Percentiles rank a stretch among this genome's conserved stretches.
phyloP scores from a whole-genome alignment of 1,284 basidiomycete genomes.

The Fomitopsis schrenkii region DNA sequence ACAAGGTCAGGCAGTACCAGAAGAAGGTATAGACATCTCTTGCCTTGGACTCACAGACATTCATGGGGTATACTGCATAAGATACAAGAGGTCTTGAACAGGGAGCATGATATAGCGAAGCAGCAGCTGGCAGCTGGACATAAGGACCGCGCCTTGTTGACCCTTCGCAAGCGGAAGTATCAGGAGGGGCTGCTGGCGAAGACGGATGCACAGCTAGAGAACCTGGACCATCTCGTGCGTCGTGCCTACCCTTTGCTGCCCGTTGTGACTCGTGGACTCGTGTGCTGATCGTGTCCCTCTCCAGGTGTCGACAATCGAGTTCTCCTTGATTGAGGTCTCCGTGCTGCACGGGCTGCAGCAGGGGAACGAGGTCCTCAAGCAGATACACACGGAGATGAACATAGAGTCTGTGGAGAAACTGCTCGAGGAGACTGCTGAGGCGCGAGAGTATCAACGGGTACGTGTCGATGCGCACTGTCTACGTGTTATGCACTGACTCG shows the following conservation, averaged over 20 bases:
- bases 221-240: constrained; percentile 85
- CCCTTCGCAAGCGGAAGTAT: constrained; percentile 88
- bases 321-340: constrained; percentile 90
- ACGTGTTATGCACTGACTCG: neutral
- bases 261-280: no score
- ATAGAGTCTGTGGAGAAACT: constrained; percentile 91
- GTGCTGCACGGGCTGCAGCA: constrained; percentile 91
- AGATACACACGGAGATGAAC: constrained; percentile 93
- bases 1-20: constrained; percentile 95
- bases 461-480: constrained; percentile 21
- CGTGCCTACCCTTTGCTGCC: neutral
- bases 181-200: constrained; percentile 85
- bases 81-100: constrained; percentile 85
- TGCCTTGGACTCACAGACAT: neutral
- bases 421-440: constrained; percentile 90
- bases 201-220: constrained; percentile 90
- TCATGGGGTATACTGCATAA: constrained; percentile 27
- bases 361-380: constrained; percentile 89
- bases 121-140: constrained; percentile 77
- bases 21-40: constrained; percentile 63
- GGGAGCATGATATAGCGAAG: constrained; percentile 88
- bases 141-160: constrained; percentile 84
- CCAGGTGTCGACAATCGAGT: constrained; percentile 94
- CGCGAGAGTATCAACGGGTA: constrained; percentile 87
- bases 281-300: neutral